These are phyloP conservation scores for Melastoma malabathricum DNA, from an alignment of 345 rosid species.

Conservation along the genomic window DNA sequence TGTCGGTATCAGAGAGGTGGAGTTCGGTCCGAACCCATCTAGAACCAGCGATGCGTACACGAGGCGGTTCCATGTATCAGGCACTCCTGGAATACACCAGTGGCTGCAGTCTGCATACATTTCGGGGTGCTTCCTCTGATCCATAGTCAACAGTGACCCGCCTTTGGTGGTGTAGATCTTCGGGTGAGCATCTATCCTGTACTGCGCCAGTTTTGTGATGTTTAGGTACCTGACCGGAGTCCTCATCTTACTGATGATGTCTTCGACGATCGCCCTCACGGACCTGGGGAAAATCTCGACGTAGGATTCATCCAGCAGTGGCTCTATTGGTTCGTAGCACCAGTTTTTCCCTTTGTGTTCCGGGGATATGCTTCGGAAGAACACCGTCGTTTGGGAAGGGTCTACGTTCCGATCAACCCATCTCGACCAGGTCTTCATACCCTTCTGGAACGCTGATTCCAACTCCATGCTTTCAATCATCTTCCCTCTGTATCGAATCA, in stretches of 20 bases:
- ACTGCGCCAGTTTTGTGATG: constrained; percentile 27
- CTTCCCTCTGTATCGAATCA: constrained; percentile 15
- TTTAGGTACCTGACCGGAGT: constrained; percentile 22
- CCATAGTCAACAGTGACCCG: constrained; percentile 3
- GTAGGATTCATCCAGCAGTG: constrained; percentile 17
- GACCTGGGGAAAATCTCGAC: constrained; percentile 8
- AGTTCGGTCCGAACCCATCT: constrained; percentile 6
- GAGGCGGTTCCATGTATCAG: constrained; percentile 46
- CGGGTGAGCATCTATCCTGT: constrained; percentile 38
- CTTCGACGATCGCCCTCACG: constrained; percentile 15
- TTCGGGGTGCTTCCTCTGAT: constrained; percentile 9
- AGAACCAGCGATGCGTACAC: constrained; percentile 25
- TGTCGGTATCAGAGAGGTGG: constrained; percentile 1
- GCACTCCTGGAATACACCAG: constrained; percentile 57
- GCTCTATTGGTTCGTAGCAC: constrained; percentile 23
- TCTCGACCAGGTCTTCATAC: constrained; percentile 30
- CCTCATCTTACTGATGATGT: constrained; percentile 15
- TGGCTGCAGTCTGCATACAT: constrained; percentile 39
- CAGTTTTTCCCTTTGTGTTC: constrained; percentile 21
- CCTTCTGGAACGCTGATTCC: constrained; percentile 21
- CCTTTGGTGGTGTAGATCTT: constrained; percentile 21
- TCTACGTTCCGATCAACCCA: constrained; percentile 29
- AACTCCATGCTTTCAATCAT: constrained; percentile 19
- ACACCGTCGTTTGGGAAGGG: constrained; percentile 17
- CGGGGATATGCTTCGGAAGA: constrained; percentile 36